Evolutionary conservation across 2,329 filamentous ascomycete genomes (phyloP), one percentile per base, ranked within the genome.

Genomic region (Akanthomyces uredinophilus): DNA sequence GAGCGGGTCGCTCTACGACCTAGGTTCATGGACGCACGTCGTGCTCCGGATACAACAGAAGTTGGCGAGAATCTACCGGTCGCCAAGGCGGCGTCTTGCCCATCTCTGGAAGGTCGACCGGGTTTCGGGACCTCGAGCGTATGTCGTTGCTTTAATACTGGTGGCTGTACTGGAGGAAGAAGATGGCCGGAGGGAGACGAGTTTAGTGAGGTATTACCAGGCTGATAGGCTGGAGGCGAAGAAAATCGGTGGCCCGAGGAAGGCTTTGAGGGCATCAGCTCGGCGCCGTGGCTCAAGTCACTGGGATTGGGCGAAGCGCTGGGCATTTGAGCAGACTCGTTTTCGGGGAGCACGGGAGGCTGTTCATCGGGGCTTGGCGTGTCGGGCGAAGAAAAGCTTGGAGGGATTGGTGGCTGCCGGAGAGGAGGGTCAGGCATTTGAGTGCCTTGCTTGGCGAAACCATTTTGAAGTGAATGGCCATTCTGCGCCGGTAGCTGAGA

Each of bases 111-210:
- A 59, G 78, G 83, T 68, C 91, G 84, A 39, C 83, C 78, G n/a
- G 81, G 74, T 74, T 88, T 90, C 8, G 93, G 92, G 0, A 96
- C 91, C 74, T 96, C 92, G 29, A 97, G 81, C 0, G 92, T 96
- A 75, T 96, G 90, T 66, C 93, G 87, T 64, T 96, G 91, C 73
- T 89, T 89, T 54, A 94, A 78, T 61, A 84, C 81, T 79, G 27
- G 68, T 60, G 43, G 65, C 50, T 3, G 60, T 14, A 8, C 20
- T 18, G 70, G 68, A 10, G 84, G 78, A 44, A 87, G 81, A 50
- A 81, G 73, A 63, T 81, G 76, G 3, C 77, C 77, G n/a, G 84
- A 82, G 1, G 81, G 76, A 14, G 81, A 78, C 35, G 76, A 71
- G 35, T 73, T 74, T 43, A 75, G 70, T 47, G 72, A 72, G 20